Conservation (phyloP, 1,284 basidiomycete genomes). For the Cryptococcus deneoformans region DNA sequence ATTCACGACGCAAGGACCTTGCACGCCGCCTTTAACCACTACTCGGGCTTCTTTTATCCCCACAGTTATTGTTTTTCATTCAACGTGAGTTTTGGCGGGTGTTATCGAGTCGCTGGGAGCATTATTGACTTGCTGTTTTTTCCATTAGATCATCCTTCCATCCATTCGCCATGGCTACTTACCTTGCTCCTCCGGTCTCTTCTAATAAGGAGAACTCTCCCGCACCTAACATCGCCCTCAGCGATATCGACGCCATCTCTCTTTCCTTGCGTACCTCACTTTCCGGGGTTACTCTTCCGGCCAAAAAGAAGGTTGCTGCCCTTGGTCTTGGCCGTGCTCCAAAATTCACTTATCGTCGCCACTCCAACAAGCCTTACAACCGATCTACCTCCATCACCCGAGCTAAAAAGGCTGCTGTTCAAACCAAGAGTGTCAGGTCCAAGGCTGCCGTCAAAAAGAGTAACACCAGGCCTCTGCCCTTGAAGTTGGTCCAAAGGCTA, state of each 20-base stretch:
- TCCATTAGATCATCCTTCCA: background rate
- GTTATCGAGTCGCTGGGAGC: too few relatives aligned
- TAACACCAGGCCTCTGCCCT: background rate
- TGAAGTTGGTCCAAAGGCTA: too few relatives aligned
- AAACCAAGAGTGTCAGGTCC: too few relatives aligned
- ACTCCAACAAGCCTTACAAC: constrained; percentile 17
- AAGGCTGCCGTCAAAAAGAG: constrained; percentile 4
- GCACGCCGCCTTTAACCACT: too few relatives aligned
- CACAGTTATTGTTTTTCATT: too few relatives aligned
- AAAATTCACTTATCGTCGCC: constrained; percentile 11
- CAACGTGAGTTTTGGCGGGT: too few relatives aligned
- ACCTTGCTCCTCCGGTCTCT: background rate
- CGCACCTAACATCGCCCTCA: constrained; percentile 1
- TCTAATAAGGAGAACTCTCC: background rate
- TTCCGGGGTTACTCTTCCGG: constrained; percentile 3
- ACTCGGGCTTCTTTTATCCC: too few relatives aligned
- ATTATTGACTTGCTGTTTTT: too few relatives aligned
- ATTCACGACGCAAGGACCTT: too few relatives aligned
- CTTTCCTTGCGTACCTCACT: constrained; percentile 12
- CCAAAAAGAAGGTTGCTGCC: constrained; percentile 1
- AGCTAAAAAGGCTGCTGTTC: constrained; percentile 18
- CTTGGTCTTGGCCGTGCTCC: constrained; percentile 25
- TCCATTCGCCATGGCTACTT: too few relatives aligned
- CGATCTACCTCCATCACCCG: constrained; percentile 16
- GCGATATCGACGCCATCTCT: constrained; percentile 15